phyloP scores from a whole-genome alignment of 139 green algal genomes.

The Chlamydomonas urium region DNA sequence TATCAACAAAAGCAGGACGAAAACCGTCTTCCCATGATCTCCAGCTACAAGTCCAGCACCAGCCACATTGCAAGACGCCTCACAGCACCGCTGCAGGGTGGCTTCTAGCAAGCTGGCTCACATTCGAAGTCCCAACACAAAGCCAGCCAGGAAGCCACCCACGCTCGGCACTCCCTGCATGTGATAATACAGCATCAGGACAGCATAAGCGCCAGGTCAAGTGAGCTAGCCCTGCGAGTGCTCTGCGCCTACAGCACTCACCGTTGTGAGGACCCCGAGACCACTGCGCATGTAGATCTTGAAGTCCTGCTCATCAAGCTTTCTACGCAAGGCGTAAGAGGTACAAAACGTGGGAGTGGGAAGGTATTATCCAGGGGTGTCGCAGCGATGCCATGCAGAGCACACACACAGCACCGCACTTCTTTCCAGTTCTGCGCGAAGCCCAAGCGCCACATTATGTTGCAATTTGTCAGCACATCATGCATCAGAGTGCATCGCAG shows the following conservation, averaged over 20 bases:
- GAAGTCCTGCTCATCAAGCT: conserved; percentile 16
- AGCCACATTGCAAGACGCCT: neutral
- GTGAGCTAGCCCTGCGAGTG: neutral
- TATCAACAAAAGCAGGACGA: neutral
- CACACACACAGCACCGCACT: too few relatives aligned
- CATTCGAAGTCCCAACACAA: conserved; percentile 4
- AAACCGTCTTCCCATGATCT: neutral
- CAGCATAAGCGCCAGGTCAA: neutral
- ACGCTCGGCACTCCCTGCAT: neutral
- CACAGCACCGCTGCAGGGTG: neutral
- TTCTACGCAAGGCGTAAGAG: neutral
- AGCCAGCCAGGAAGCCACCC: conserved; percentile 11
- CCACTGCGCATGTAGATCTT: neutral
- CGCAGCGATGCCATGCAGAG: neutral
- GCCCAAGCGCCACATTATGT: neutral
- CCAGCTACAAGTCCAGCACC: neutral
- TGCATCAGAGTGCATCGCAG: neutral
- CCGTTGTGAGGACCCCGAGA: neutral
- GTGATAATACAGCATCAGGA: neutral
- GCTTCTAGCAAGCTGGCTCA: too few relatives aligned
- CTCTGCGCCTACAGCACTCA: neutral
- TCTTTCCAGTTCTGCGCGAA: neutral
- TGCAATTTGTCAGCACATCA: neutral
- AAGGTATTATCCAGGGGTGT: neutral
- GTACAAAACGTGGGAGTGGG: neutral